Conservation (phyloP, 306 rosid genomes). For the Pyrus bretschneideri region DNA sequence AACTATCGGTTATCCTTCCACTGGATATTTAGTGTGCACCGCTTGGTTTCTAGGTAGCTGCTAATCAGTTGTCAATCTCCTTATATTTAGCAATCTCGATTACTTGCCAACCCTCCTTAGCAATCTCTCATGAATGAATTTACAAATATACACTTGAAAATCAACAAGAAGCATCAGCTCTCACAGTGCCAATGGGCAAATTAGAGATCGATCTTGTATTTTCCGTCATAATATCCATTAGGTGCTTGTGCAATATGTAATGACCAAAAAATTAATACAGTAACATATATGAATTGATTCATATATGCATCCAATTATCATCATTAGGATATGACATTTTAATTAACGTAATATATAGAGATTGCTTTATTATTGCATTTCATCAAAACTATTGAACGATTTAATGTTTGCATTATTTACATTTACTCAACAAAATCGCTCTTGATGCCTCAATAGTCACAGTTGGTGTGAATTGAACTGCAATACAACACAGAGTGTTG, state of each 20-base stretch:
- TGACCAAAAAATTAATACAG: neutral
- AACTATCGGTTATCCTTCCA: too few species aligned
- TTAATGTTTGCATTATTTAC: neutral
- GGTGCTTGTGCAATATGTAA: neutral
- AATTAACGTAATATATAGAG: neutral
- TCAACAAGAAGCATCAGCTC: too few species aligned
- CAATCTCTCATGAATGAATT: too few species aligned
- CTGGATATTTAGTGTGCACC: too few species aligned
- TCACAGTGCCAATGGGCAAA: too few species aligned
- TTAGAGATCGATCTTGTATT: too few species aligned
- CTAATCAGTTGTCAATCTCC: too few species aligned
- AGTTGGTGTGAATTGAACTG: neutral
- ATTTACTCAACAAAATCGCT: neutral
- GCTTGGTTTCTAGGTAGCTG: too few species aligned
- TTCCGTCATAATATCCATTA: too few species aligned
- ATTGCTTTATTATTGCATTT: neutral
- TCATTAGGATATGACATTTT: neutral
- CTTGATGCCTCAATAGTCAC: neutral
- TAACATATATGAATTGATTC: neutral
- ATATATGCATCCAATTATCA: neutral
- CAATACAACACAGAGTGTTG: neutral
- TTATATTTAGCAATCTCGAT: too few species aligned
- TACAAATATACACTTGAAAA: too few species aligned
- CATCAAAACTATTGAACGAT: neutral
- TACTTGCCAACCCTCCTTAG: too few species aligned